Base-by-base conservation (phyloP, 176 grass and related monocot genomes). In the Bonia amplexicaulis region DNA sequence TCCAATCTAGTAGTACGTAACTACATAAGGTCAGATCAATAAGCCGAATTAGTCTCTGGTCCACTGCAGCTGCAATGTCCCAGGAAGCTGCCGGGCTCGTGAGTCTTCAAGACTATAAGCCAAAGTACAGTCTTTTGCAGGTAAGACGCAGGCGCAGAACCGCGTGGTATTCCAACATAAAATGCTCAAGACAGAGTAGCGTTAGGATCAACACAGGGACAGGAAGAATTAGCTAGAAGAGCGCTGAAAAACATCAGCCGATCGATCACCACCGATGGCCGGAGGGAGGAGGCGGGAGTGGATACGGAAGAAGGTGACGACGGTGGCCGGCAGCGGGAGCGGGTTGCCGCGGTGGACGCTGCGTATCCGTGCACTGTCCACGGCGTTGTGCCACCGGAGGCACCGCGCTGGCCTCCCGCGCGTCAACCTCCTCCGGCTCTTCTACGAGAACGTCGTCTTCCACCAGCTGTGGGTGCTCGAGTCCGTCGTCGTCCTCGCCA, bases 401-500 rank as follows among this genome's bases (percentile, higher is more conserved):
- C 40, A 26, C 37, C 37, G 69, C 69, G 25, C 69, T 1, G 68
- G 46, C 22, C 85, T 86, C 46, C 88, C 59, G 16, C 69, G 48
- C 6, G 31, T 83, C 22, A 60, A 58, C 68, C 49, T 76, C n/a
- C 37, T 82, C 69, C 76, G 14, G 26, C 26, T 64, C 7, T 58
- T 91, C 3, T 88, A 85, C 82, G 65, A 85, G 70, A 73, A 78
- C 65, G 58, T 82, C 11, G 52, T 85, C 37, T 91, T 91, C 82
- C 14, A 88, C 58, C 57, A 85, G 75, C 78, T 88, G 71, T 86
- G 90, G 82, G 73, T 86, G 59, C 33, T 92, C 48, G 86, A 92
- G 73, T 78, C 82, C 59, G 35, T 86, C 82, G 25, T 92, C 78
- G 83, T 92, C 73, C 71, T 92, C 66, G 9, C 83, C 47, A 85